Conservation (phyloP, 805 yeast genomes). For the Komagataella mondaviorum region DNA sequence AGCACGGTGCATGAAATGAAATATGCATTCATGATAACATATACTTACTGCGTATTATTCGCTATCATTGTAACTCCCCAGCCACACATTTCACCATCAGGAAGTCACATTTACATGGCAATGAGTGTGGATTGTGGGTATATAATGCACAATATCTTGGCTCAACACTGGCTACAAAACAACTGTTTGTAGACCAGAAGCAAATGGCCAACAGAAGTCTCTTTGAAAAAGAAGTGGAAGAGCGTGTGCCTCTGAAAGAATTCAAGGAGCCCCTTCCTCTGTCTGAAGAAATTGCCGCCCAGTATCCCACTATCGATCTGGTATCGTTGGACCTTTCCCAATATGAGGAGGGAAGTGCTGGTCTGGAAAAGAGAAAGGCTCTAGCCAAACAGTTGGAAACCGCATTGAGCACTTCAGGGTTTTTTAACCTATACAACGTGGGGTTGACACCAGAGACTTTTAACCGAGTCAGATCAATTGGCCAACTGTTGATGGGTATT, state of each 20-base stretch:
- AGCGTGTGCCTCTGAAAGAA: not conserved
- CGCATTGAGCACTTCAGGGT: slow-evolving; percentile 28
- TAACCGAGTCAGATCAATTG: slow-evolving; percentile 21
- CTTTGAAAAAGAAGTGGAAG: not conserved
- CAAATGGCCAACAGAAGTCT: not conserved
- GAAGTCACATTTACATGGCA: not conserved
- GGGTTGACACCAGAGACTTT: slow-evolving; percentile 22
- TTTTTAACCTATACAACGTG: slow-evolving; percentile 27
- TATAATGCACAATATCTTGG: not conserved
- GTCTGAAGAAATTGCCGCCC: not conserved
- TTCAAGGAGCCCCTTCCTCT: not conserved
- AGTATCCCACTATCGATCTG: slow-evolving; percentile 14
- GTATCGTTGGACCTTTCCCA: slow-evolving; percentile 22
- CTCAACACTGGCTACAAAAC: not conserved
- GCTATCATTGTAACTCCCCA: not conserved
- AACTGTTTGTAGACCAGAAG: not conserved
- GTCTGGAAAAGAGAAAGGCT: slow-evolving; percentile 13
- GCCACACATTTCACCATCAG: no score
- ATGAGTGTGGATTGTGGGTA: not conserved
- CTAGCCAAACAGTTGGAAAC: slow-evolving; percentile 25
- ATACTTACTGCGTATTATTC: not conserved
- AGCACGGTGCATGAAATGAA: no score
- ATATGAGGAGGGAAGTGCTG: slow-evolving; percentile 23
- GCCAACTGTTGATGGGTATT: slow-evolving; percentile 25
- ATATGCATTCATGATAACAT: not conserved